Base-by-base conservation (phyloP, 768 basidiomycete species). In the Amanita rubescens region DNA sequence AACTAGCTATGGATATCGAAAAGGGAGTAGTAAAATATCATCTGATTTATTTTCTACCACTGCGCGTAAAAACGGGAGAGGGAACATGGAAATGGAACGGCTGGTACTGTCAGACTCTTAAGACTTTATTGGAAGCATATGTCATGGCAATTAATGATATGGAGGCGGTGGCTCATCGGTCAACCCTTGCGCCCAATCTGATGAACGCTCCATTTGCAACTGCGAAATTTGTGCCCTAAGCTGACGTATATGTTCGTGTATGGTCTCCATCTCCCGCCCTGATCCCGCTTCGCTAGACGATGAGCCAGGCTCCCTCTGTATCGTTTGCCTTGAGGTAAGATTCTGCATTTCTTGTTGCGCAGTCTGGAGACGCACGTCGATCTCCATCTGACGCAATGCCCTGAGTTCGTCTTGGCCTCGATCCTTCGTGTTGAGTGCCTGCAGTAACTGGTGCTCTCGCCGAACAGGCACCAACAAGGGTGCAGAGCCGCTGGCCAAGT, bases 181-280 rank as follows among this genome's bases (percentile, higher is more conserved):
- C 41, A 60, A 49, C 5, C 58, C 57, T n/a, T 37, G 38, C 27
- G 52, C 59, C 59, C 59, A 60, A 25, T 55, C 41, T 7, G 57
- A 58, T 10, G 47, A n/a, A 2, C 22, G 41, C 25, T 59, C 58
- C 11, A 15, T 14, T 39, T 55, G 55, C 27, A 60, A 25, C 25
- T 38, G 4, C 19, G 34, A 50, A 25, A 60, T 57, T 33, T 57
- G 59, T 12, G 35, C 17, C 11, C 27, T 56, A 53, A 60, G 45
- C 27, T 38, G 24, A 12, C 32, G 34, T 30, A 59, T 53, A 25
- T 59, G 58, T 20, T 38, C 34, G n/a, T 19, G 42, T 44, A 59
- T 34, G 25, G 34, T 8, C 33, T 22, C 30, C 49, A 59, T 42
- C 32, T 55, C 54, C 24, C 27, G 43, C n/a, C 37, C 52, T 24